Base-by-base conservation (phyloP, 495 filamentous ascomycete genomes). In the Symbiotaphrina buchneri region DNA sequence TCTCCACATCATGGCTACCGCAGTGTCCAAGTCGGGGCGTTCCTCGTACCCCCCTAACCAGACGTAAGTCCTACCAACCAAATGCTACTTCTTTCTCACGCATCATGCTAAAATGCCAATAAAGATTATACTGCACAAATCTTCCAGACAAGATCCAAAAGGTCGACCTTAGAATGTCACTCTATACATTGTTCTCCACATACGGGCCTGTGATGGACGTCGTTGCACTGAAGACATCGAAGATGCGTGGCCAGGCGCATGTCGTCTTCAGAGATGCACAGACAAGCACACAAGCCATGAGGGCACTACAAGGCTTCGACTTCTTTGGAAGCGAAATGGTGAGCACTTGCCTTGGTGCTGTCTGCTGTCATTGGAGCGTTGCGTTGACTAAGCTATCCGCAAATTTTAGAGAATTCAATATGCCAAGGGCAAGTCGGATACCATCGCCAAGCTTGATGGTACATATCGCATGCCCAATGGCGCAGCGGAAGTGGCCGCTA, bases 181-280 rank as follows among this genome's bases (percentile, higher is more conserved):
- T 99, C 5, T 95, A 95, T 53, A 79, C 76, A 41, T 68, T 95
- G 10, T 99, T 95, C 45, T 74, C 78, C 7, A 92, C 82, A 18
- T 85, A 94, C 47, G 90, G 90, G 14, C 69, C 79, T 6, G 77
- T 99, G 10, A 65, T 99, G 29, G 87, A 95, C 45, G 71, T 99
- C n/a, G 76, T 91, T 20, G 75, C 79, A 20, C 59, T 93, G 43
- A 83, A 79, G 52, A 87, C 78, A 0, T 57, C 56, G 42, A 83
- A 82, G 53, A 84, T 92, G 75, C 76, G 90, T 21, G 87, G 87
- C 2, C 87, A 95, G 49, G 90, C 87, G 31, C 84, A 94, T 45
- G 59, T 99, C 28, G 78, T 84, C 3, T 94, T 80, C 49, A 68
- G 76, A 36, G 87, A 99, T 46, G 55, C 84, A 8, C 73, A 85